Conservation (phyloP, 177 flowering plant genomes). For the Vitis hybrid region DNA sequence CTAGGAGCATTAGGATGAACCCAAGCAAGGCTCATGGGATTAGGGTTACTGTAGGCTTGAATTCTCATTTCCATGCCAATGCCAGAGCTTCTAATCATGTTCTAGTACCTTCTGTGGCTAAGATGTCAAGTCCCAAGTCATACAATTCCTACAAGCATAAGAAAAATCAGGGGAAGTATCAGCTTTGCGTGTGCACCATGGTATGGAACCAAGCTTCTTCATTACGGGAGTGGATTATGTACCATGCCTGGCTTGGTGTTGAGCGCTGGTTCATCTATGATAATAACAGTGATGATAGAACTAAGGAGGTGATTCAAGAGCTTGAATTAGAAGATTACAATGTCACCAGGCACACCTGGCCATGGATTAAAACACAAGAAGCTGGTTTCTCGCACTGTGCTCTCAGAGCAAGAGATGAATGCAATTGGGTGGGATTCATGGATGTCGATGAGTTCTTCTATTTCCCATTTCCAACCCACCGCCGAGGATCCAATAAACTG, state of each 20-base stretch:
- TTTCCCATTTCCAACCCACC: conserved; percentile 40
- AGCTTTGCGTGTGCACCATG: conserved; percentile 89
- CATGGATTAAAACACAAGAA: conserved; percentile 93
- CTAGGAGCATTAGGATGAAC: conserved; percentile 36
- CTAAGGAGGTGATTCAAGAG: conserved; percentile 49
- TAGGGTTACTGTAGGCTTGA: conserved; percentile 44
- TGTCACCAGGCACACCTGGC: conserved; percentile 77
- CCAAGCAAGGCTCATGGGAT: conserved; percentile 49
- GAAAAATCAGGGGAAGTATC: conserved; percentile 32
- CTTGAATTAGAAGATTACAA: conserved; percentile 51
- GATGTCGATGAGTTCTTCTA: conserved; percentile 92
- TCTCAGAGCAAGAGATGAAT: conserved; percentile 54
- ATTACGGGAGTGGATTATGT: conserved; percentile 71
- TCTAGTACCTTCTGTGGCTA: conserved; percentile 75
- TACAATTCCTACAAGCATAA: conserved; percentile 6
- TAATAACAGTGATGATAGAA: conserved; percentile 78
- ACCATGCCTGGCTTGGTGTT: conserved; percentile 84
- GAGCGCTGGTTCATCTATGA: conserved; percentile 88
- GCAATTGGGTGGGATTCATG: conserved; percentile 86
- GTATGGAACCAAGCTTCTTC: conserved; percentile 80
- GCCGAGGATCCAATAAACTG: not conserved
- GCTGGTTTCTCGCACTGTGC: conserved; percentile 96
- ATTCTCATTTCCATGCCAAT: conserved; percentile 15
- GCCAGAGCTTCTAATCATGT: conserved; percentile 9
- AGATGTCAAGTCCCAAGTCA: conserved; percentile 9